phyloP scores from a whole-genome alignment of 169 alveolate genomes.

The Blepharisma undulans region DNA sequence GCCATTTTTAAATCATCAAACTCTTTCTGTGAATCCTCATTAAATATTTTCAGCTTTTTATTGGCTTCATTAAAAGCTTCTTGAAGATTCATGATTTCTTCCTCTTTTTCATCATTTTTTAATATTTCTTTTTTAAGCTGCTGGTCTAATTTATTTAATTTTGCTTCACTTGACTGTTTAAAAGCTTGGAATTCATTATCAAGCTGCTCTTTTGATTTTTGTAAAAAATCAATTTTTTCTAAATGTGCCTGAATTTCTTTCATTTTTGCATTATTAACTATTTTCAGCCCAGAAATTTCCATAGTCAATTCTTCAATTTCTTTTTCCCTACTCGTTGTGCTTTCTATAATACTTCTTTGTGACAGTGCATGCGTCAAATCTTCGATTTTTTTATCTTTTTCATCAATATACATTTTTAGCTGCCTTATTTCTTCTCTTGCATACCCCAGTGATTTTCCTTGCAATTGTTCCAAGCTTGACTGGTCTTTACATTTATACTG shows the following conservation, averaged over 20 bases:
- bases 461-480: not conserved
- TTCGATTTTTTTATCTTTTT: slow-evolving; percentile 27
- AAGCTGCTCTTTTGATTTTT: not conserved
- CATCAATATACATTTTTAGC: not conserved
- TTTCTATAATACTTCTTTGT: slow-evolving; percentile 6
- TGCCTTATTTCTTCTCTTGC: slow-evolving; percentile 5
- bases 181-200: not conserved
- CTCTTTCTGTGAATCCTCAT: not conserved
- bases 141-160: not conserved
- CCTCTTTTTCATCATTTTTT: not conserved
- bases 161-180: not conserved
- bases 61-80: not conserved
- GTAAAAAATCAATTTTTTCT: not conserved
- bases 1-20: not conserved
- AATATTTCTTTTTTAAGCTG: not conserved
- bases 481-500: not conserved
- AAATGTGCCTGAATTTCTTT: not conserved
- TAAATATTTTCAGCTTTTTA: not conserved
- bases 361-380: slow-evolving; percentile 6
- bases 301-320: slow-evolving; percentile 34
- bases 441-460: slow-evolving; percentile 27
- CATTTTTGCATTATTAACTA: slow-evolving; percentile 2
- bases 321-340: not conserved
- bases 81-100: not conserved
- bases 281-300: not conserved